Conservation (phyloP, 345 rosid genomes). For the Lagerstroemia speciosa region DNA sequence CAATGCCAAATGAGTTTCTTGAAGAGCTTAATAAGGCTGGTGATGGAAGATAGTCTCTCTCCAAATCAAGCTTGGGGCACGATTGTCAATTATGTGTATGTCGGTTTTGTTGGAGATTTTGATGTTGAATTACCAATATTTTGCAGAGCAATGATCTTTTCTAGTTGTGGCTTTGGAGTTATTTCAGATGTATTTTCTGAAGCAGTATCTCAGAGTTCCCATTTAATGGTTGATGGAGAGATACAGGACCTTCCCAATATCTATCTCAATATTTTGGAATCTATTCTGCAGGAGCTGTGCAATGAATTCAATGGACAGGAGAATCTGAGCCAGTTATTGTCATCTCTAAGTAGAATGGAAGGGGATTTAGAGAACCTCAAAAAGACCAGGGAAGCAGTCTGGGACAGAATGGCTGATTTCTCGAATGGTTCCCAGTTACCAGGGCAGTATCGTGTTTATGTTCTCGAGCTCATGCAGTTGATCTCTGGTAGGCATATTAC, state of each 20-base stretch:
- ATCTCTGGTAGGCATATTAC: conserved; percentile 49
- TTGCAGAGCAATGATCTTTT: conserved; percentile 75
- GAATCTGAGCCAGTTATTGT: conserved; percentile 48
- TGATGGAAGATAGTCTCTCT: conserved; percentile 78
- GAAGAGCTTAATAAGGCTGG: conserved; percentile 57
- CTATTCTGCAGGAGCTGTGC: conserved; percentile 47
- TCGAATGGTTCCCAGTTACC: conserved; percentile 73
- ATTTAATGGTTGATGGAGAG: conserved; percentile 15
- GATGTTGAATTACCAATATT: conserved; percentile 38
- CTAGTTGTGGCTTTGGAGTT: conserved; percentile 75
- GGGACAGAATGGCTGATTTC: conserved; percentile 62
- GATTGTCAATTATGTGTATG: conserved; percentile 36
- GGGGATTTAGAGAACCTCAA: conserved; percentile 56
- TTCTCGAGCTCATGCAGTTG: conserved; percentile 80
- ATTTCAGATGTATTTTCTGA: conserved; percentile 59
- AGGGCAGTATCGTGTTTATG: conserved; percentile 62
- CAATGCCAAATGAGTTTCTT: conserved; percentile 50
- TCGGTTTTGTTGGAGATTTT: conserved; percentile 43
- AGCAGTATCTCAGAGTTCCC: conserved; percentile 26
- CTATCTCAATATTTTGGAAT: conserved; percentile 51
- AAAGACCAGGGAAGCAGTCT: conserved; percentile 58
- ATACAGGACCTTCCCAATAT: conserved; percentile 48
- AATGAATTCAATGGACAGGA: conserved; percentile 36
- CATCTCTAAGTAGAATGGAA: conserved; percentile 73
- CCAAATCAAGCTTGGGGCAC: conserved; percentile 90